These are phyloP conservation scores for Neurospora sublineolata DNA, from an alignment of 495 filamentous ascomycete species.

Conservation along the genomic window DNA sequence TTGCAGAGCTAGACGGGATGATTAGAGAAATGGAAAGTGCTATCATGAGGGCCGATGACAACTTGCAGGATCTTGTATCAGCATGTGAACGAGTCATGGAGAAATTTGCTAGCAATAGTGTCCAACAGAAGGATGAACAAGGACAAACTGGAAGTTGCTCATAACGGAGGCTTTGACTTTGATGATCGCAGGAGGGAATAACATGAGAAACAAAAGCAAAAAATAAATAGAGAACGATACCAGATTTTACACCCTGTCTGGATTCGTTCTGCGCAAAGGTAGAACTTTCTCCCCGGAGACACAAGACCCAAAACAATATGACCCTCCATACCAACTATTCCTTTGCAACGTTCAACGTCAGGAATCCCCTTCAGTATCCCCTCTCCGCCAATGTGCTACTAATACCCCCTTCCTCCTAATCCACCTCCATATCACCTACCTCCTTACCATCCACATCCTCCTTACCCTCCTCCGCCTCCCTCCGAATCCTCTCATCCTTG, in stretches of 20 bases:
- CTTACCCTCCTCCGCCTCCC: not conserved
- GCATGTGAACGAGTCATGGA: not conserved
- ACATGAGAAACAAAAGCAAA: not conserved
- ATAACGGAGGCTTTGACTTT: not conserved
- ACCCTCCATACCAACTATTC: not conserved
- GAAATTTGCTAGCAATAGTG: not conserved
- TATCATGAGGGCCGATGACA: not conserved
- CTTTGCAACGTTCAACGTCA: not conserved
- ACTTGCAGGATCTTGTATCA: not conserved
- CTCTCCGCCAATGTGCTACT: not conserved
- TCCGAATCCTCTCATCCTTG: not conserved
- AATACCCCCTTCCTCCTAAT: not conserved
- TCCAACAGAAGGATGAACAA: not conserved
- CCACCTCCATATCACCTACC: not conserved
- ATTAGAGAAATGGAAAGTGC: not conserved
- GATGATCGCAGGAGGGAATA: not conserved
- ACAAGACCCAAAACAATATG: not conserved
- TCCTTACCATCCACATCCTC: not conserved
- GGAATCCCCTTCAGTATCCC: not conserved
- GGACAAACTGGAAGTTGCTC: not conserved
- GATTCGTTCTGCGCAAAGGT: not conserved
- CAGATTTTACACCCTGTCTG: not conserved
- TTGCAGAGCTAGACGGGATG: not conserved
- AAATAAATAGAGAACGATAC: not conserved
- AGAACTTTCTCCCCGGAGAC: not conserved